Conservation (phyloP, 805 yeast species). For the Candida lessepsii region DNA sequence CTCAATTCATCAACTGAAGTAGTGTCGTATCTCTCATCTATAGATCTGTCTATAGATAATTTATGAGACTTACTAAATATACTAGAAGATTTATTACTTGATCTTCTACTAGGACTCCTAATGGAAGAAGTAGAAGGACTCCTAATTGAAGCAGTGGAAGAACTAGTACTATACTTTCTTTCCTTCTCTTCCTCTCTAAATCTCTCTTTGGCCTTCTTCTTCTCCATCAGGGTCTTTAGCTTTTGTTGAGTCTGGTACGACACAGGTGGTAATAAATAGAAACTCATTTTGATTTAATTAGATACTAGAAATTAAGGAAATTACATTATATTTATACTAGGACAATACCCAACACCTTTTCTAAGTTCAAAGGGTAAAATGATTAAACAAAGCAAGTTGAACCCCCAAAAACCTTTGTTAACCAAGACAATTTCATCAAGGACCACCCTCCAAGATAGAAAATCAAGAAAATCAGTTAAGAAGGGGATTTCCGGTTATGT, state of each 20-base stretch:
- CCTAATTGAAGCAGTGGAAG: slow-evolving; percentile 6
- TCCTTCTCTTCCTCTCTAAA: not conserved
- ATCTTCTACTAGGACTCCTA: slow-evolving; percentile 6
- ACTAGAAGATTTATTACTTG: slow-evolving; percentile 7
- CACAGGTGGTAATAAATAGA: slow-evolving; percentile 37
- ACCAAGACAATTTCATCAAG: not conserved
- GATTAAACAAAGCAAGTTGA: slow-evolving; percentile 1
- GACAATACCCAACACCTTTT: not conserved
- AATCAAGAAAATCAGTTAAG: slow-evolving; percentile 1
- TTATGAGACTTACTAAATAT: slow-evolving; percentile 1
- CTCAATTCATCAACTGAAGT: slow-evolving; percentile 14
- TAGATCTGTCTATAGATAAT: not conserved
- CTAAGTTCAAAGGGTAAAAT: no score
- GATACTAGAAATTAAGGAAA: not conserved
- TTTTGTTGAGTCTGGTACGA: slow-evolving; percentile 44
- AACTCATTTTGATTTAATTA: slow-evolving; percentile 27
- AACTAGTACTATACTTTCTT: slow-evolving; percentile 5
- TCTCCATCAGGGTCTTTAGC: slow-evolving; percentile 20
- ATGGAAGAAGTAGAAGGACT: slow-evolving; percentile 5
- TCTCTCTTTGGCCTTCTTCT: slow-evolving; percentile 7
- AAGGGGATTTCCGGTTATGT: not conserved
- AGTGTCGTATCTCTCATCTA: not conserved
- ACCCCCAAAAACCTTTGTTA: slow-evolving; percentile 1
- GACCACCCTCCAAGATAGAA: not conserved
- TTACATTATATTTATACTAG: slow-evolving; percentile 2